Conservation (phyloP, 2,329 filamentous ascomycete species). For the Hysterium pulicare region DNA sequence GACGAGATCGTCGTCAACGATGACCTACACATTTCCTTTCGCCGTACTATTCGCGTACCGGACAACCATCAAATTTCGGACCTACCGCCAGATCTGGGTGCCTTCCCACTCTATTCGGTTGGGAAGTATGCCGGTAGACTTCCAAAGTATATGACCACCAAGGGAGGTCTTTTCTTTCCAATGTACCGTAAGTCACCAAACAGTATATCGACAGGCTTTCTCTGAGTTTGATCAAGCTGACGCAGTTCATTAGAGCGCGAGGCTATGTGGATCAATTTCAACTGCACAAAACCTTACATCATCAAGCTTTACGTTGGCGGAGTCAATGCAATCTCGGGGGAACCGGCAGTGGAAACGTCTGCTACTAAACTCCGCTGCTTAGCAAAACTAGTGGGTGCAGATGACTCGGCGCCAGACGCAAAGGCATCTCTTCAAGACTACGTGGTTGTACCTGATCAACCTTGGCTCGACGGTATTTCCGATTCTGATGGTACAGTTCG, state of each 20-base stretch:
- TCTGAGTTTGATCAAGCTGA: slow-evolving; percentile 16
- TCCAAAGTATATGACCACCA: background rate
- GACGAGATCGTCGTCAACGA: background rate
- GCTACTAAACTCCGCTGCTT: slow-evolving; percentile 11
- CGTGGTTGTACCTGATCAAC: slow-evolving; percentile 38
- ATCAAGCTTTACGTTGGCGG: slow-evolving; percentile 38
- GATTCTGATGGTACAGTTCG: slow-evolving; percentile 31
- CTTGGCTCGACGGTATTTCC: slow-evolving; percentile 41
- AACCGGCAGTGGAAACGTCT: slow-evolving; percentile 20
- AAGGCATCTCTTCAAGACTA: slow-evolving; percentile 44
- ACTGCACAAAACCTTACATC: slow-evolving; percentile 20
- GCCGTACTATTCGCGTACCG: slow-evolving; percentile 44
- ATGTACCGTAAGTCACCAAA: background rate
- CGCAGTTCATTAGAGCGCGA: no score
- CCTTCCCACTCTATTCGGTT: no score
- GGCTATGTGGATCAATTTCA: slow-evolving; percentile 42
- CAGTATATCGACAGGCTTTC: slow-evolving; percentile 24
- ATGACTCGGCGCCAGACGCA: no score
- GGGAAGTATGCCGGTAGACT: no score
- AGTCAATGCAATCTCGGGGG: slow-evolving; percentile 42
- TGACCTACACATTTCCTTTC: slow-evolving; percentile 32
- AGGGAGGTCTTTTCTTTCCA: background rate
- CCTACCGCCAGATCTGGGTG: no score
- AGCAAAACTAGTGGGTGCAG: background rate
- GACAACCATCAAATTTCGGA: slow-evolving; percentile 32